A percentile compares a stretch with the other conserved stretches of the same genome.
Evolutionary conservation across 2,329 filamentous ascomycete genomes (phyloP).

Genomic region (Ceratocystis lukuohia): DNA sequence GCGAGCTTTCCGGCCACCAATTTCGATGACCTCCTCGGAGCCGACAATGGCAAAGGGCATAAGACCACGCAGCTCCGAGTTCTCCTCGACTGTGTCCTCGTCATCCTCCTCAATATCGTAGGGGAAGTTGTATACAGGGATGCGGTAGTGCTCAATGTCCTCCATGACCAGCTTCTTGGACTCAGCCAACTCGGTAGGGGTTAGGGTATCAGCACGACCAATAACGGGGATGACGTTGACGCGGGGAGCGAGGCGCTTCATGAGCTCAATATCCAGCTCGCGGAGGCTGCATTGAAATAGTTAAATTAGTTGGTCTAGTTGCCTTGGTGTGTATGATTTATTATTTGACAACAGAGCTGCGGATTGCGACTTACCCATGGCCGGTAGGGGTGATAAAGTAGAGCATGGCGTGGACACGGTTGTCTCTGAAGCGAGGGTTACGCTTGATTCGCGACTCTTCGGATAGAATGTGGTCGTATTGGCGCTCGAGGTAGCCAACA

Average conservation of each 20-base stretch:
- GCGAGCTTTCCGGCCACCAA: constrained; percentile 80
- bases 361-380: constrained; percentile 52
- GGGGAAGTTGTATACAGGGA: constrained; percentile 99
- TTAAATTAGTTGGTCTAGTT: constrained; percentile 18
- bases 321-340: neutral
- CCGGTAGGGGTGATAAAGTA: constrained; percentile 99
- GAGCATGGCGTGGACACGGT: constrained; percentile 92
- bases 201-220: constrained; percentile 94
- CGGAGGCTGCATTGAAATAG: constrained; percentile 52
- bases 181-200: constrained; percentile 88
- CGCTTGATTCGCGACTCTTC: constrained; percentile 99
- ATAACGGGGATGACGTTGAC: constrained; percentile 99
- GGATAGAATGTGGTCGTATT: constrained; percentile 98
- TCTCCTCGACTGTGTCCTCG: constrained; percentile 98
- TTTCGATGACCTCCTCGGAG: constrained; percentile 88
- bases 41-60: constrained; percentile 99
- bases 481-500: constrained; percentile 93
- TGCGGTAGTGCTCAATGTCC: constrained; percentile 99
- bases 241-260: constrained; percentile 96
- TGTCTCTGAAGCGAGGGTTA: constrained; percentile 98
- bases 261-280: constrained; percentile 97
- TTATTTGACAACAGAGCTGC: neutral
- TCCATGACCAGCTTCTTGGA: constrained; percentile 99
- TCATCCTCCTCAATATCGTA: constrained; percentile 99
- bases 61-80: constrained; percentile 87